Conservation (phyloP, 1,139 yeast genomes). For the Kodamaea fungicola region DNA sequence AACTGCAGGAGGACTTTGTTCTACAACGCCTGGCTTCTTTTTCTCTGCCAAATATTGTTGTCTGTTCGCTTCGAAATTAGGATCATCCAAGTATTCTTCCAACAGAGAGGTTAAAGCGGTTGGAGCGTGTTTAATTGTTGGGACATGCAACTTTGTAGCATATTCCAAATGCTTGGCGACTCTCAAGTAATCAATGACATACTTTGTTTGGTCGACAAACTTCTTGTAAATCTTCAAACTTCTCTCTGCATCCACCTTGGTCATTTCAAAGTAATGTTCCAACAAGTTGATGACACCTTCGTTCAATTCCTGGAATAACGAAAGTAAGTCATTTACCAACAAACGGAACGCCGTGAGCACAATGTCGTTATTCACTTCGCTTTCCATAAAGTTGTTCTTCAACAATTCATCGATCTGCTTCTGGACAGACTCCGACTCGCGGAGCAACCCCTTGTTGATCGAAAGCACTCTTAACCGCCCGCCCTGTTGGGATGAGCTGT, state of each 20-base stretch:
- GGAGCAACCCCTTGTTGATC: constrained; percentile 76
- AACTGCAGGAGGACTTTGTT: constrained; percentile 11
- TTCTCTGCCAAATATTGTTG: constrained; percentile 71
- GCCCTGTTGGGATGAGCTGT: constrained; percentile 44
- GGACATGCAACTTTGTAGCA: constrained; percentile 86
- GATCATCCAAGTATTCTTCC: constrained; percentile 84
- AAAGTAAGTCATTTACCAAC: constrained; percentile 79
- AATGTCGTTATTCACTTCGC: constrained; percentile 79
- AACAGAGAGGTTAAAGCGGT: constrained; percentile 84
- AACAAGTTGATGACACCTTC: constrained; percentile 92
- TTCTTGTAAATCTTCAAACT: constrained; percentile 79
- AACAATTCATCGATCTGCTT: constrained; percentile 73
- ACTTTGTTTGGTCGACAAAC: constrained; percentile 82
- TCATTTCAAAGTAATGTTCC: constrained; percentile 93
- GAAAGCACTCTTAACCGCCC: constrained; percentile 62
- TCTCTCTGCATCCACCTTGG: constrained; percentile 78
- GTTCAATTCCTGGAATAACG: constrained; percentile 82
- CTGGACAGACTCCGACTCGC: constrained; percentile 85
- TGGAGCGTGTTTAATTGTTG: constrained; percentile 96
- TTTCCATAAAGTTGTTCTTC: constrained; percentile 69
- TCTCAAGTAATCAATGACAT: constrained; percentile 82
- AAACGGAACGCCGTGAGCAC: constrained; percentile 80
- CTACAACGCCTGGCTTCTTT: constrained; percentile 10
- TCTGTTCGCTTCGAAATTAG: constrained; percentile 78
- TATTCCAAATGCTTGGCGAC: constrained; percentile 86